Evolutionary conservation across 2,329 filamentous ascomycete species (phyloP).

Genomic region (Colletotrichum camelliae): DNA sequence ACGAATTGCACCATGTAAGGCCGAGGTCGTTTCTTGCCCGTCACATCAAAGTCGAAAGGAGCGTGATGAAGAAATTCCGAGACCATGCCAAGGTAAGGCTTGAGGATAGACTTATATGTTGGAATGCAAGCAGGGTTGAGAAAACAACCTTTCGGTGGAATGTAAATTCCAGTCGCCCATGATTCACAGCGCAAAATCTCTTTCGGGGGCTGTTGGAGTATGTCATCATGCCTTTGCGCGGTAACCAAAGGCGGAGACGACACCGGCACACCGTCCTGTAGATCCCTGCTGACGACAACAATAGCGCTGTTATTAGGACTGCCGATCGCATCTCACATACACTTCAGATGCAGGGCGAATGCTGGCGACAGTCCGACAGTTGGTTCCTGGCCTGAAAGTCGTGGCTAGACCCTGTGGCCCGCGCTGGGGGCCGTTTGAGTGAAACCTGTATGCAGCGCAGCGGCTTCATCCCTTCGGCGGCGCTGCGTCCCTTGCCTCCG

Average conservation of each 20-base stretch:
- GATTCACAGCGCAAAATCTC: neutral
- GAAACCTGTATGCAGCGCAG: neutral
- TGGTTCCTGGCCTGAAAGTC: neutral
- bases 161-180: neutral
- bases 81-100: neutral
- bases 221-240: neutral
- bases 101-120: constrained; percentile 12
- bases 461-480: neutral
- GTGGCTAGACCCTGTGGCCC: neutral
- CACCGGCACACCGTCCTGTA: constrained; percentile 3
- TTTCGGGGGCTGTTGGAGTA: neutral
- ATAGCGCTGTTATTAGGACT: neutral
- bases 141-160: neutral
- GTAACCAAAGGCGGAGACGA: neutral
- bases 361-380: neutral
- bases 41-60: neutral
- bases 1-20: neutral
- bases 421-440: neutral
- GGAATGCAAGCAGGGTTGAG: constrained; percentile 3
- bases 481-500: neutral
- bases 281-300: neutral
- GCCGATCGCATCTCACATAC: constrained; percentile 5
- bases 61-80: neutral
- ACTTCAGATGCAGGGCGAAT: neutral
- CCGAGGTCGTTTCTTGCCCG: neutral